phyloP scores from a whole-genome alignment of 2,329 filamentous ascomycete genomes.

The Exophiala alcalophila region DNA sequence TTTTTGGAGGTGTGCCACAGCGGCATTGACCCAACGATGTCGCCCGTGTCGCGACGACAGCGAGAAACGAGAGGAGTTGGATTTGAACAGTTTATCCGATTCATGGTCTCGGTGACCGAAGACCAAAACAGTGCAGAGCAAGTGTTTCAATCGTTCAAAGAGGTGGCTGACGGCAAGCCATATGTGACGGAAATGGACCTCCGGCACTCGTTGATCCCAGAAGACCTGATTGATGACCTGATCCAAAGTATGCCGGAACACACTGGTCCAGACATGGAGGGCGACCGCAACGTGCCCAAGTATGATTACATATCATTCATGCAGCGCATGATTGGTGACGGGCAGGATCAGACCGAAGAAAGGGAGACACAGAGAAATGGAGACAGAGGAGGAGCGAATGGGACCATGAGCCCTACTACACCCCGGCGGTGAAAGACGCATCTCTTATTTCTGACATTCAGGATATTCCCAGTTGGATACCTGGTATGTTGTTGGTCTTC shows the following conservation, averaged over 20 bases:
- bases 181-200: slow-evolving; percentile 98
- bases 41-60: slow-evolving; percentile 28
- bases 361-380: slow-evolving; percentile 9
- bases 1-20: slow-evolving; percentile 74
- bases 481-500: no score
- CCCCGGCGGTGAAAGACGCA: slow-evolving; percentile 13
- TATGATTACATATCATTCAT: slow-evolving; percentile 98
- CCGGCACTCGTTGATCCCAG: slow-evolving; percentile 88
- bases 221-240: slow-evolving; percentile 93
- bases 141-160: slow-evolving; percentile 94
- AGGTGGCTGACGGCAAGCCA: slow-evolving; percentile 96
- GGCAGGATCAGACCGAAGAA: slow-evolving; percentile 25
- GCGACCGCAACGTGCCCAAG: slow-evolving; percentile 79
- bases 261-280: slow-evolving; percentile 77
- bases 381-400: slow-evolving; percentile 18
- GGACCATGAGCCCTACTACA: slow-evolving; percentile 23
- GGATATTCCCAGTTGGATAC: no score
- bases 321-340: slow-evolving; percentile 69
- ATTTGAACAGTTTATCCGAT: slow-evolving; percentile 98
- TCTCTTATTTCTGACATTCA: background rate
- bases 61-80: slow-evolving; percentile 62
- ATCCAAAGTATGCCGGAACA: slow-evolving; percentile 82
- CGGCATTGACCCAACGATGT: slow-evolving; percentile 39
- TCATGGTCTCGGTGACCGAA: slow-evolving; percentile 99
- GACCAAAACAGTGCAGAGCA: slow-evolving; percentile 98